Conservation (phyloP, 2,329 filamentous ascomycete species). For the Fragosphaeria purpurea region DNA sequence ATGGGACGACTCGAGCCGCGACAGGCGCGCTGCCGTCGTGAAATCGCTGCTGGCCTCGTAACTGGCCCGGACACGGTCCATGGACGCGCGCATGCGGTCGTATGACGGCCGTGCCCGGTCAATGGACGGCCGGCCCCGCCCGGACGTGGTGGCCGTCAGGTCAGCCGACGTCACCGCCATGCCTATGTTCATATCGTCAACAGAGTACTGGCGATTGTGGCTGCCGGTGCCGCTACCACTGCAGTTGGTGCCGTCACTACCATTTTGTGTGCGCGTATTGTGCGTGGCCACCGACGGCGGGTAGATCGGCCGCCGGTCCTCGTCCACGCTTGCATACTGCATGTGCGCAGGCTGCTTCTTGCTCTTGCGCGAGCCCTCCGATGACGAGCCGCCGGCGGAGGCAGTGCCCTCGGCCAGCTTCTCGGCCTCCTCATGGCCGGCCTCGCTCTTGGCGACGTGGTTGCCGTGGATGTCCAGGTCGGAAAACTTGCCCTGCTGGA, state of each 20-base stretch:
- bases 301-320: conserved; percentile 88
- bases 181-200: conserved; percentile 54
- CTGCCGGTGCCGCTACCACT: conserved; percentile 1
- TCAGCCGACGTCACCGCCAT: conserved; percentile 34
- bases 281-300: conserved; percentile 82
- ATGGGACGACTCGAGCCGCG: conserved; percentile 68
- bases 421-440: conserved; percentile 25
- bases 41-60: conserved; percentile 87
- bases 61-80: conserved; percentile 74
- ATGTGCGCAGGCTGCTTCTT: conserved; percentile 37
- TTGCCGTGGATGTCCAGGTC: conserved; percentile 41
- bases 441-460: conserved; percentile 19
- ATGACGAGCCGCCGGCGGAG: conserved; percentile 29
- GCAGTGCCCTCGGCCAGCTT: conserved; percentile 33
- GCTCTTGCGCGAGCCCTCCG: conserved; percentile 46
- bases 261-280: conserved; percentile 75
- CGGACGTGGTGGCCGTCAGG: conserved; percentile 1
- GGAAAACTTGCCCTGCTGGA: conserved; percentile 71
- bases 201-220: conserved; percentile 10
- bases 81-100: conserved; percentile 74
- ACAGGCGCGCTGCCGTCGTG: conserved; percentile 77
- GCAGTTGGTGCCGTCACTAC: conserved; percentile 89
- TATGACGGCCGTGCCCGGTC: conserved; percentile 73
- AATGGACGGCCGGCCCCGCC: conserved; percentile 31
- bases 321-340: conserved; percentile 59